Base-by-base conservation (phyloP, 352 stramenopile species). In the Halophytophthora polymorphica region DNA sequence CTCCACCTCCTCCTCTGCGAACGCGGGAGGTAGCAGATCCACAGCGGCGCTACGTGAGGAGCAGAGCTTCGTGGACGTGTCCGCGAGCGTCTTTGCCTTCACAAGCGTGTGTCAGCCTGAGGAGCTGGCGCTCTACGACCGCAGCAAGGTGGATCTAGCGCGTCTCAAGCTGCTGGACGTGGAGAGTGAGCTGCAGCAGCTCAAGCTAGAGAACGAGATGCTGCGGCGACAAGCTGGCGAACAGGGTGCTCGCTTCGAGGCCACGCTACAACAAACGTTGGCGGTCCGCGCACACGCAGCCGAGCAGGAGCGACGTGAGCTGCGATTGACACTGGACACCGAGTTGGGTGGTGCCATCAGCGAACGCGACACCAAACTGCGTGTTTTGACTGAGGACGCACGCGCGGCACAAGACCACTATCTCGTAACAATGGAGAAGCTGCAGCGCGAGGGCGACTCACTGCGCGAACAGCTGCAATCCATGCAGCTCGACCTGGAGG, bases 131-230 rank as follows among this genome's bases (percentile, higher is more conserved):
- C 28, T 85, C 19, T 87, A 77, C 33, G 77, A 86, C 41, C 73
- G 73, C 21, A 86, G 53, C 45, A 67, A 66, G 11, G 62, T 88
- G 2, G 73, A 86, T 28, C 47, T 87, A 12, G 60, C 57, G 12
- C 67, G 72, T 15, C 53, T 91, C 0, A 76, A 71, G 40, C 28
- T 72, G 8, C 70, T 88, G 54, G 77, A 91, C 18, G 28, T 89
- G 11, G 80, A 88, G 18, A 62, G 57, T 2, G 80, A 91, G 17
- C 42, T 84, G 38, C 71, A 86, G 50, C 80, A 91, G 38, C 56
- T 86, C 18, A 83, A 79, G 31, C 64, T 88, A 8, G 77, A 89
- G 47, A 89, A 88, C 37, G 80, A 91, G 19, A 73, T 89, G 61
- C 53, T 89, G 3, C 67, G 25, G 18, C 71, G 83, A 17, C 75